Base-by-base conservation (phyloP, 169 alveolate species). In the Eimeria maxima region DNA sequence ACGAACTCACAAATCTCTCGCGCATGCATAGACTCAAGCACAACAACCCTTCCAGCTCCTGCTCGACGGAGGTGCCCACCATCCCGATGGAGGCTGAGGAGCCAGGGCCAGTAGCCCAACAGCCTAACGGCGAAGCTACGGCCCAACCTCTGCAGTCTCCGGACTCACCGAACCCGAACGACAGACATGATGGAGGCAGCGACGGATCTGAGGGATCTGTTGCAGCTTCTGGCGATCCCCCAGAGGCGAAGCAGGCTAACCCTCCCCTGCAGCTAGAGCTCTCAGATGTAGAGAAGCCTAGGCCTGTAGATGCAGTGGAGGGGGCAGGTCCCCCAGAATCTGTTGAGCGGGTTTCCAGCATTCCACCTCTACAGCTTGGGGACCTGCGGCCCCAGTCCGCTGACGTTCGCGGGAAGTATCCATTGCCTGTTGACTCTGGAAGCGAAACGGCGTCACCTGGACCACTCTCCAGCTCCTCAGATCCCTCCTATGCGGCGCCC, bases 281-380 rank as follows among this genome's bases (percentile, higher is more conserved):
- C 78, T 29, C 20, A 69, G 47, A 29, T 44, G 44, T 24, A 69
- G 78, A 69, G 47, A 13, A 29, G 3, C 24, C 47, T 22, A 13
- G 0, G 38, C 86, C 63, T 13, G 4, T 60, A 22, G 63, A 6
- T 8, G 38, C 18, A 44, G 86, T 20, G 3, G 86, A 14, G 38
- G 18, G 16, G 5, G 53, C 10, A 20, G 63, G 16, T 60, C 29
- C 2, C 3, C 27, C 4, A 10, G 86, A 27, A 5, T 14, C 86
- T 27, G 38, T 27, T 42, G 86, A 74, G 63, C 50, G 7, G 42
- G 4, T 20, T 3, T 16, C 60, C 63, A 45, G 53, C 86, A 42
- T 74, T 18, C 90, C 90, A 45, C 90, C 74, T 50, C 74, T 81
- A 27, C 67, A 50, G 74, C 74, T 81, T 27, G 71, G 90, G 33